A percentile compares a stretch with the other conserved stretches of the same genome.
Conservation (phyloP, 345 rosid genomes). For the Dipteronia sinensis region DNA sequence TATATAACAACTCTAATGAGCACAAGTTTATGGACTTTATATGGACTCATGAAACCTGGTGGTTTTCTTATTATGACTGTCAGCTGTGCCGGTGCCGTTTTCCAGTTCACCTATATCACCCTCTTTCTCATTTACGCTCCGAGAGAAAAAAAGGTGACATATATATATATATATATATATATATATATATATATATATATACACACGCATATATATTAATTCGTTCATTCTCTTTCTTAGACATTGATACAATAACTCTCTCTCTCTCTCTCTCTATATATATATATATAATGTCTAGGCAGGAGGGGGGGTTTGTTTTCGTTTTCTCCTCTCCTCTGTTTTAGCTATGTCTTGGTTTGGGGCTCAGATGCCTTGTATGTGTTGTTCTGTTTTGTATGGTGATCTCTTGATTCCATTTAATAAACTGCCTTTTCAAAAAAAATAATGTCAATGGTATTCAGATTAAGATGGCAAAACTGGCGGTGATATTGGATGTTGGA, state of each 20-base stretch:
- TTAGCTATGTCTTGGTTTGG: no score
- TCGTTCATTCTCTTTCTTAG: background rate
- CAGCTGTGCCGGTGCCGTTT: slow-evolving; percentile 45
- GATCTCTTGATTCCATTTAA: no score
- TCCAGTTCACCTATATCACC: slow-evolving; percentile 50
- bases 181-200: background rate
- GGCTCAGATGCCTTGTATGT: no score
- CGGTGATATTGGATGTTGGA: slow-evolving; percentile 44
- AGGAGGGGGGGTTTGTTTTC: no score
- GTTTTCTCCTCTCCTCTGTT: no score
- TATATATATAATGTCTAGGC: no score
- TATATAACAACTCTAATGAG: slow-evolving; percentile 58
- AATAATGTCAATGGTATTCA: slow-evolving; percentile 13
- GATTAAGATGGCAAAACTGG: slow-evolving; percentile 47
- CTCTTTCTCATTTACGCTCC: slow-evolving; percentile 53
- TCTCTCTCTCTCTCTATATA: no score
- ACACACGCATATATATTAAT: background rate
- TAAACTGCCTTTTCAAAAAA: no score
- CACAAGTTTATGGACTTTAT: slow-evolving; percentile 66
- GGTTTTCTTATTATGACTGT: slow-evolving; percentile 58
- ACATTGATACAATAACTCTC: no score
- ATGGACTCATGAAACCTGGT: slow-evolving; percentile 55
- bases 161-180: no score
- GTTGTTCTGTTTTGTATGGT: no score
- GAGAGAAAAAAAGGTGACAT: slow-evolving; percentile 44